Evolutionary conservation across 352 stramenopile species (phyloP), one percentile per base, ranked within the genome.

Genomic region (Globisporangium mamillatum): DNA sequence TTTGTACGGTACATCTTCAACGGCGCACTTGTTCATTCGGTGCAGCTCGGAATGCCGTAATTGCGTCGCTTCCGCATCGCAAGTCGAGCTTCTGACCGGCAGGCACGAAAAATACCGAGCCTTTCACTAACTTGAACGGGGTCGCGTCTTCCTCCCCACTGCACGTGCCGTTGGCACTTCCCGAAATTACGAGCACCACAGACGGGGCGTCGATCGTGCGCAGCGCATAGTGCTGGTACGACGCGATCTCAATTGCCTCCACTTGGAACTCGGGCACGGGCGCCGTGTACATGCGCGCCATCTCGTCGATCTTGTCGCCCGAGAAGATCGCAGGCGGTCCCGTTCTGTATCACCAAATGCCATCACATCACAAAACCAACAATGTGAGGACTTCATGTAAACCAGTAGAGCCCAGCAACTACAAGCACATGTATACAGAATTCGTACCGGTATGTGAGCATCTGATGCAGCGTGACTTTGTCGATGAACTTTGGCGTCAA

Each of bases 401-500:
- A 32, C 29, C 29, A 32, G 29, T 32, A 32, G 29, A 32, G 29
- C 29, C 29, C 29, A 32, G 29, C 29, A 8, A 32, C 29, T 32
- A 32, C 29, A 32, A 32, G 29, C 3, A 32, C 4, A 32, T 32
- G 29, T 32, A 32, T 32, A 32, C 4, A 32, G 29, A 7, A 32
- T 60, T 46, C 65, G 57, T 55, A 71, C 61, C 82, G 77, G 75
- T 99, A 99, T 2, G 97, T 99, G 24, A 99, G 89, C 96, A 99
- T 99, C 16, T 92, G 85, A 56, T 97, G 85, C 41, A 99, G 84
- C 68, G 97, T 99, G 24, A 94, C 82, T 63, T 99, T 98, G 86
- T 99, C 98, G 64, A 98, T 98, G 73, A 98, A 98, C 81, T 99
- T 99, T 48, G 97, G 97, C 38, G 98, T 99, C 16, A 99, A 79